Evolutionary conservation across 2,329 filamentous ascomycete genomes (phyloP), one percentile per base, ranked within the genome.

Genomic region (Epichloe amarillans): DNA sequence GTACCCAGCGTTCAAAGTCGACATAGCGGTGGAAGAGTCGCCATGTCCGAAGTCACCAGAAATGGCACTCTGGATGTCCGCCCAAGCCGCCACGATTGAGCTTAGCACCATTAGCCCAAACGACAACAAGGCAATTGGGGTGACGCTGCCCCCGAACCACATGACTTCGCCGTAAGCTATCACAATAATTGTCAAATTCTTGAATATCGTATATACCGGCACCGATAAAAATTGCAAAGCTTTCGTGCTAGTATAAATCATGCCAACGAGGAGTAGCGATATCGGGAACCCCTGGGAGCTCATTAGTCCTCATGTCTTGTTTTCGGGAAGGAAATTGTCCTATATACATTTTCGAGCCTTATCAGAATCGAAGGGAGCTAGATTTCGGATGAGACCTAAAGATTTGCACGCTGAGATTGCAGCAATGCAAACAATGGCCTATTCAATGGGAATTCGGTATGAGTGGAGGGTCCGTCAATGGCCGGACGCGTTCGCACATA

Each of bases 161-260:
- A 98, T 78, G 33, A 98, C 91, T 71, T 98, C 93, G 59, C 93
- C 93, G 60, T 98, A 98, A 51, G 93, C 93, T 63, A 97, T 98
- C 57, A 97, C 82, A 62, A 98, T 97, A 68, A 95, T 98, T 54
- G 93, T 97, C 74, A 98, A 71, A 73, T 98, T 98, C 79, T 98
- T 98, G 79, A 98, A 98, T 67, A 98, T 98, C 51, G 93, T 98
- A 72, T 98, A 98, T 26, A 98, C 93, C 23, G 93, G 93, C 51
- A 98, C 95, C 35, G 90, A 96, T 54, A 98, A 85, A 70, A 84
- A 97, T 70, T 96, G 89, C 44, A 98, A 82, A 19, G 93, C 89
- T 74, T 96, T 96, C 62, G 88, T 93, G 62, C 88, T 84, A 50
- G 93, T 97, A 72, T 97, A 98, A 70, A 98, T 97, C 93, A 97